Conservation (phyloP, 305 asterid species). For the Caryopteris hybrid region DNA sequence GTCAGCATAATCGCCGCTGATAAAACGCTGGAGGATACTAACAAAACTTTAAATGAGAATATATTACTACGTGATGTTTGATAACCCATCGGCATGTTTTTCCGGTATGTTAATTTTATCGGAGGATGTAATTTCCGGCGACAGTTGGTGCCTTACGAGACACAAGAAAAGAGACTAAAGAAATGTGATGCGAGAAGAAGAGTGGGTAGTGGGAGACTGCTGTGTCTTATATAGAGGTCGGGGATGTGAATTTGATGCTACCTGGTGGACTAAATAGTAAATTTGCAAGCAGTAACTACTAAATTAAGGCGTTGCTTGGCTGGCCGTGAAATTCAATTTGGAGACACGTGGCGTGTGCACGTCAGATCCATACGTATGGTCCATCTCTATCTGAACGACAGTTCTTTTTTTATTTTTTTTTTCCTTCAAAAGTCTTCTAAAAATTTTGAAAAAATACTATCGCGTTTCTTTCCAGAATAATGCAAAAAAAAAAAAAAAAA, state of each 20-base stretch:
- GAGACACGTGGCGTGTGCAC: slow-evolving; percentile 24
- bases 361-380: background rate
- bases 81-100: slow-evolving; percentile 24
- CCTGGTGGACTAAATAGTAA: slow-evolving; percentile 12
- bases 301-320: background rate
- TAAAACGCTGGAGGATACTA: slow-evolving; percentile 54
- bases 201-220: background rate
- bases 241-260: background rate
- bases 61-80: slow-evolving; percentile 18
- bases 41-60: slow-evolving; percentile 31
- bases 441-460: too few relatives aligned
- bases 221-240: slow-evolving; percentile 6
- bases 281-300: background rate
- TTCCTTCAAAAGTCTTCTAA: too few relatives aligned
- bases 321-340: background rate
- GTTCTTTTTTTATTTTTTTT: too few relatives aligned
- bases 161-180: too few relatives aligned
- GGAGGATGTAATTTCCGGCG: slow-evolving; percentile 3
- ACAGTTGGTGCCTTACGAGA: too few relatives aligned
- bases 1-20: slow-evolving; percentile 55
- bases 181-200: background rate
- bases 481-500: too few relatives aligned
- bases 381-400: slow-evolving; percentile 17
- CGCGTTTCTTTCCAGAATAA: too few relatives aligned
- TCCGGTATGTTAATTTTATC: background rate